phyloP scores from a whole-genome alignment of 345 rosid species.

The Sapria himalayana region DNA sequence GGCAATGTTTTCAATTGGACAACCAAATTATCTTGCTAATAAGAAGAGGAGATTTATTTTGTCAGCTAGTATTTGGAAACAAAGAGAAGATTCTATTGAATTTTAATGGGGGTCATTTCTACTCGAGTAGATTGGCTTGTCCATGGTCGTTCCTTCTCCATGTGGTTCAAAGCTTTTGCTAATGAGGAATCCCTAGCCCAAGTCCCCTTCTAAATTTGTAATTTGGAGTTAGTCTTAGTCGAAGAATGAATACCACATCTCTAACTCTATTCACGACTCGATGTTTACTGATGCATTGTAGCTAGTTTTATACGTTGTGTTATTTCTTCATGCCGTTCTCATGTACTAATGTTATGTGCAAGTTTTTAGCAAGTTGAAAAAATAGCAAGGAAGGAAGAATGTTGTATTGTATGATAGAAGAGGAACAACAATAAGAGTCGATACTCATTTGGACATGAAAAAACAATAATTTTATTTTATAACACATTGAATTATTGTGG shows the following conservation, averaged over 20 bases:
- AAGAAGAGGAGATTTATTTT: conserved; percentile 42
- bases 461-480: no score
- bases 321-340: no score
- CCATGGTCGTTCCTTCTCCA: conserved; percentile 60
- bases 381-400: no score
- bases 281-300: conserved; percentile 82
- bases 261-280: conserved; percentile 64
- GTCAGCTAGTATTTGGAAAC: conserved; percentile 30
- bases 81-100: conserved; percentile 16
- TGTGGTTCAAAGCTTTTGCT: conserved; percentile 68
- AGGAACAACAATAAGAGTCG: no score
- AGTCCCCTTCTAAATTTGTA: conserved; percentile 64
- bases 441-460: no score
- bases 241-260: conserved; percentile 61
- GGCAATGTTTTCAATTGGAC: conserved; percentile 65
- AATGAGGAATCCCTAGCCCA: conserved; percentile 51
- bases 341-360: no score
- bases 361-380: no score
- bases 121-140: conserved; percentile 50
- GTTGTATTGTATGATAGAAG: no score
- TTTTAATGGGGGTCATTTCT: conserved; percentile 80
- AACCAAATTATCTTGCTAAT: conserved; percentile 61
- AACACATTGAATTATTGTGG: no score
- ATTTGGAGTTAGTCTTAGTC: conserved; percentile 57
- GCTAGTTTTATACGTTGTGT: not conserved